Conservation (phyloP, 1,139 yeast species). For the Pichia sp. region DNA sequence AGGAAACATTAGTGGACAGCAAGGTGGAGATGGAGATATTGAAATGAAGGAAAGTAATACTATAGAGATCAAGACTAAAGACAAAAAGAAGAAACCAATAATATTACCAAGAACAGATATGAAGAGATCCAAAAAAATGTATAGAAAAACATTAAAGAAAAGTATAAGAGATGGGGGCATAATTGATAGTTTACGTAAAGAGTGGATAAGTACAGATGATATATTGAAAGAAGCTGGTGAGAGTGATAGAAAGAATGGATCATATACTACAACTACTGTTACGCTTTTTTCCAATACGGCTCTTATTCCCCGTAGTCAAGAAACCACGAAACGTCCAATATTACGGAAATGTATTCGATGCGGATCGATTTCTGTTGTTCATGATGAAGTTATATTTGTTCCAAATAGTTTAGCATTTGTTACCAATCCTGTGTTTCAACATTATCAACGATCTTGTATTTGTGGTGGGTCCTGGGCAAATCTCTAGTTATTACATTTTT, state of each 20-base stretch:
- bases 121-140: constrained; percentile 16
- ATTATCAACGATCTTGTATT: constrained; percentile 61
- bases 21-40: background rate
- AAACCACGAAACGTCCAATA: constrained; percentile 19
- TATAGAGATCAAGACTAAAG: background rate
- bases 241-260: constrained; percentile 2
- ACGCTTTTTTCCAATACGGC: constrained; percentile 42
- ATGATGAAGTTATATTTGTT: constrained; percentile 32
- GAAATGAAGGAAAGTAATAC: background rate
- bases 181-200: constrained; percentile 26
- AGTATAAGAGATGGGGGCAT: constrained; percentile 24
- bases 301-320: background rate
- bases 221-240: constrained; percentile 13
- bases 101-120: constrained; percentile 13
- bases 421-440: constrained; percentile 29
- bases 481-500: constrained; percentile 11
- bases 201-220: constrained; percentile 24
- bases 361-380: constrained; percentile 50
- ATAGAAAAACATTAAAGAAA: constrained; percentile 17
- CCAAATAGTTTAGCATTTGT: constrained; percentile 23
- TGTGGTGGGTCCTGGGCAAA: constrained; percentile 77
- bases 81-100: background rate
- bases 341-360: constrained; percentile 60
- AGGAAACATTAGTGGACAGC: background rate
- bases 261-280: constrained; percentile 21